A percentile compares a stretch with the other conserved stretches of the same genome.
phyloP scores from a whole-genome alignment of 768 basidiomycete genomes.

The Russula brevipes region DNA sequence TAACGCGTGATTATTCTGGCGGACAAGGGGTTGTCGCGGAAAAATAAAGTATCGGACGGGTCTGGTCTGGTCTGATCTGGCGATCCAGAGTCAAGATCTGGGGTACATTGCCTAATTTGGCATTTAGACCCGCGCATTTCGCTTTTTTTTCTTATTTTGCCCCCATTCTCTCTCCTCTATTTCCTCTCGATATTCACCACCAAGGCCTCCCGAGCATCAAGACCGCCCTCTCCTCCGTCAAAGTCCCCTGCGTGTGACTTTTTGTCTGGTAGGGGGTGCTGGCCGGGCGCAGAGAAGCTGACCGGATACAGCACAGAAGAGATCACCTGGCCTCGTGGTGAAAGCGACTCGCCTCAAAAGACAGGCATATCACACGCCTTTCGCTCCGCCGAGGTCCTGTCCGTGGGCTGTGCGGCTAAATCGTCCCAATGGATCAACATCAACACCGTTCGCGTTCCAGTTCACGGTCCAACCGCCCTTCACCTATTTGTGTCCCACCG shows the following conservation, averaged over 20 bases:
- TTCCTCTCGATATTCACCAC: neutral
- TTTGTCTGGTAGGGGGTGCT: neutral
- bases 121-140: neutral
- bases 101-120: constrained; percentile 19
- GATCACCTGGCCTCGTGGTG: constrained; percentile 19
- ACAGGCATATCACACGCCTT: constrained; percentile 21
- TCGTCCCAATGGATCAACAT: constrained; percentile 19
- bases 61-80: constrained; percentile 8
- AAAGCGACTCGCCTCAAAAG: constrained; percentile 6
- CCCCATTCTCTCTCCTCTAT: neutral
- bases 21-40: constrained; percentile 5
- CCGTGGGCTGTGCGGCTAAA: constrained; percentile 13
- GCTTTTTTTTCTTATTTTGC: neutral
- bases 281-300: constrained; percentile 15
- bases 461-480: constrained; percentile 17
- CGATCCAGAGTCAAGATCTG: constrained; percentile 22
- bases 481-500: neutral
- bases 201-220: neutral
- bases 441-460: constrained; percentile 17
- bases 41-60: neutral
- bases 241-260: neutral
- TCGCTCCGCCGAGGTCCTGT: constrained; percentile 16
- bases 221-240: neutral
- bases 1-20: neutral
- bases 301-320: neutral